Conservation (phyloP, 352 stramenopile genomes). For the Phytophthora cajani region DNA sequence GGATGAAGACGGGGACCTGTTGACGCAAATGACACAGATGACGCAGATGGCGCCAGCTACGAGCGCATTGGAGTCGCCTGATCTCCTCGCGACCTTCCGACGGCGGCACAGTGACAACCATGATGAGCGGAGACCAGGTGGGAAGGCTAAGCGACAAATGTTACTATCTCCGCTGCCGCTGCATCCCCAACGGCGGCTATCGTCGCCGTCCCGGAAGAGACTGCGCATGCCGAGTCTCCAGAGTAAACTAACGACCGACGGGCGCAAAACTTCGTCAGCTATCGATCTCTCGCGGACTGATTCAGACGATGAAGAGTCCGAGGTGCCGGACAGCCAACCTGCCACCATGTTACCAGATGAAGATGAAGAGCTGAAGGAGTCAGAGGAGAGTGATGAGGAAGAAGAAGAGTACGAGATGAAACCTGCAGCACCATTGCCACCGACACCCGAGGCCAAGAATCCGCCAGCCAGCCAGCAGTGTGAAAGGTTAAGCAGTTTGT, state of each 20-base stretch:
- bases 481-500: slow-evolving; percentile 16
- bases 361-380: slow-evolving; percentile 18
- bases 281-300: slow-evolving; percentile 19
- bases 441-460: slow-evolving; percentile 12
- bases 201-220: slow-evolving; percentile 41
- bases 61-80: slow-evolving; percentile 43
- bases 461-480: slow-evolving; percentile 7
- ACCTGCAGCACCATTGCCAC: slow-evolving; percentile 23
- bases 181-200: slow-evolving; percentile 17
- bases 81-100: slow-evolving; percentile 39
- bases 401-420: slow-evolving; percentile 59
- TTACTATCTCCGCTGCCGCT: slow-evolving; percentile 25
- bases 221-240: slow-evolving; percentile 34
- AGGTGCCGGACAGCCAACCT: slow-evolving; percentile 23
- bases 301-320: slow-evolving; percentile 26
- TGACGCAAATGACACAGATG: slow-evolving; percentile 43
- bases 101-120: slow-evolving; percentile 13
- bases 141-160: slow-evolving; percentile 30
- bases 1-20: slow-evolving; percentile 25
- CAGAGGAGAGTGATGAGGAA: slow-evolving; percentile 10
- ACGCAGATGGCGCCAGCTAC: slow-evolving; percentile 39
- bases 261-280: not conserved
- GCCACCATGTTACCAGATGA: slow-evolving; percentile 15
- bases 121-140: slow-evolving; percentile 11
- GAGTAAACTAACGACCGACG: slow-evolving; percentile 2